Evolutionary conservation across 1,284 basidiomycete genomes (phyloP), one percentile per base, ranked within the genome.

Genomic region (Inonotus hispidus): DNA sequence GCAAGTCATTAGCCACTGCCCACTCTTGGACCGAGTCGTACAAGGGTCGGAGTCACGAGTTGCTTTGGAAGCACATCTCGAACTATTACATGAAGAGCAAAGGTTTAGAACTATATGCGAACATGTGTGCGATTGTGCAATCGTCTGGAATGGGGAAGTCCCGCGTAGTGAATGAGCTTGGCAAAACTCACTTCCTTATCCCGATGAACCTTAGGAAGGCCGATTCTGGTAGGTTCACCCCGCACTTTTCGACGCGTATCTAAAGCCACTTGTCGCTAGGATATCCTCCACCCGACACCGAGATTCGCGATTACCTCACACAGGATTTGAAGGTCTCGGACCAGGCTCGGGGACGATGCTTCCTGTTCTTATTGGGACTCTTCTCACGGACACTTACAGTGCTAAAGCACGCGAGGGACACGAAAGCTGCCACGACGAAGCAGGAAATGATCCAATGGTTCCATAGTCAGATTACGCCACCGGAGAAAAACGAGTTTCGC

Each of bases 111-210:
- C 37, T 11, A 5, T 57, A 57, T 32, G 56, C 43, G 11, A 46
- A 57, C 45, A 19, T 29, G 10, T 57, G 56, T 47, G 37, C 56
- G 13, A 29, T 57, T 23, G 27, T 57, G 11, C 56, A 57, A 32
- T 57, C 56, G 0, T 57, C 56, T 11, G 56, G 56, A 16, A 57
- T 43, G 56, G 56, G 56, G 7, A 57, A 57, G 27, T 57, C 56
- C 5, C 19, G 56, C 14, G 10, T 32, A 2, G 46, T 57, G 7
- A 8, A 47, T 35, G 37, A 57, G 23, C 56, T 57, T 21, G 39
- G 45, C 16, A 47, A 29, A 29, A 38, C 7, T 1, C 25, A 29
- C 19, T 29, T 57, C 14, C 21, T 57, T 4, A 46, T 57, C 21
- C 43, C 56, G 11, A 32, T 57, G n/a, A 19, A n/a, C 23, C 27